Evolutionary conservation across 257 asterid species (phyloP).

Genomic region (Fraxinus anomala): DNA sequence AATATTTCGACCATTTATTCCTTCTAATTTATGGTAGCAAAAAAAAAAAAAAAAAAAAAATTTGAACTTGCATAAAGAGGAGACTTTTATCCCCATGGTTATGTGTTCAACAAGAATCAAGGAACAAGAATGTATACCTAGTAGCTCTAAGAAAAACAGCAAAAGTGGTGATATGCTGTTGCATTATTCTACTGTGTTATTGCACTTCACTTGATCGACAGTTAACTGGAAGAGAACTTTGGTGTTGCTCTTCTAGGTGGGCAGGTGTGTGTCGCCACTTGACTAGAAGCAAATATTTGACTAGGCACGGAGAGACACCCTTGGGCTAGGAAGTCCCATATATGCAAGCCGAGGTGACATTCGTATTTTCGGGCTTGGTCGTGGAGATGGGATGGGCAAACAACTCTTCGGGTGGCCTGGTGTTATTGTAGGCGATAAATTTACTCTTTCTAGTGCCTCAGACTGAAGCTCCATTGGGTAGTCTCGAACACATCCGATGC

Average conservation of each 20-base stretch:
- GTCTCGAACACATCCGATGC: constrained; percentile 76
- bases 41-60: not conserved
- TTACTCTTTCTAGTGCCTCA: constrained; percentile 61
- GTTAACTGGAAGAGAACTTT: not conserved
- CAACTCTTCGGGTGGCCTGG: constrained; percentile 25
- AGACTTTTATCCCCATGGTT: not conserved
- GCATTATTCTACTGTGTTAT: not conserved
- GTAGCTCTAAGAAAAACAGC: not conserved
- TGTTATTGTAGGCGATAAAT: constrained; percentile 47
- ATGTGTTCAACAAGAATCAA: not conserved
- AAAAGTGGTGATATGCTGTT: not conserved
- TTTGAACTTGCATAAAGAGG: not conserved
- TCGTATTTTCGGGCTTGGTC: constrained; percentile 53
- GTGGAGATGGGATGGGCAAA: constrained; percentile 61
- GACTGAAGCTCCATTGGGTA: constrained; percentile 66
- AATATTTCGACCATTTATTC: not conserved
- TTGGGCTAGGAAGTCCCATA: constrained; percentile 63
- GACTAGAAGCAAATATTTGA: not conserved
- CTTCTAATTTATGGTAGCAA: not conserved
- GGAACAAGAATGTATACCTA: not conserved
- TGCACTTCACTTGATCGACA: not conserved
- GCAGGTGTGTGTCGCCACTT: not conserved
- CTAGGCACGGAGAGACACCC: constrained; percentile 20
- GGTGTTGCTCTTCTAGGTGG: not conserved
- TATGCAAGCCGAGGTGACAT: constrained; percentile 58